Evolutionary conservation across 2,329 filamentous ascomycete genomes (phyloP), one percentile per base, ranked within the genome.

Genomic region (Chaetomiaceae sp.): DNA sequence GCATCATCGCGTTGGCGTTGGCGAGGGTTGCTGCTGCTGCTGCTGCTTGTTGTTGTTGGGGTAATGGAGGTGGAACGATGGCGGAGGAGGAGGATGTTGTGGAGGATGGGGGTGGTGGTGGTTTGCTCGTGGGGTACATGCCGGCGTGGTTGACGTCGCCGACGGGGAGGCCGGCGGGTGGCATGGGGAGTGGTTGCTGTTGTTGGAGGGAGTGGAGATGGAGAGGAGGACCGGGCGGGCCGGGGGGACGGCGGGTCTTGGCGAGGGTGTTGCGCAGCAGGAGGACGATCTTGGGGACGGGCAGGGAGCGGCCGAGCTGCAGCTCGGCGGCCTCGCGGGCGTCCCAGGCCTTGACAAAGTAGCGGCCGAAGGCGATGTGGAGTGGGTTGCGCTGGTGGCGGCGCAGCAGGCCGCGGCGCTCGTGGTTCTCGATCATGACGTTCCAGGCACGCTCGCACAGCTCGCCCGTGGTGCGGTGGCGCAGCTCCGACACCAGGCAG

Each of bases 271-370:
- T 70, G n/a, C 69, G 65, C 53, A 80, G 64, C 35, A 69, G 53
- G 3, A 60, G 63, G 44, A 80, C 72, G 50, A 78, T 72, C 36
- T 60, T 62, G 2, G 76, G 76, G 11, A 66, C 64, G 14, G 63
- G 56, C 2, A 71, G 49, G 2, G 66, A 60, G 24, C 67, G 68
- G 1, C 76, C 76, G 6, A 66, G 61, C 41, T 68, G 66, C 4
- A 64, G 52, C 52, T 73, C 68, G 11, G 73, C 72, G 2, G 69
- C 65, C 54, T 74, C 73, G 45, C 74, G 72, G 2, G 75, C 75
- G 35, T 76, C 73, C 81, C 81, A 84, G 0, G 79, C 79, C 56
- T 79, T 81, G 47, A 84, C 63, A 33, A 84, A 76, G 15, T 77
- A 68, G 17, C 68, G 67, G 1, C 75, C 74, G 50, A 84, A 79